These are phyloP conservation scores for Pleoardoris graminearum DNA, from an alignment of 2,329 filamentous ascomycete genomes.

Conservation along the genomic window DNA sequence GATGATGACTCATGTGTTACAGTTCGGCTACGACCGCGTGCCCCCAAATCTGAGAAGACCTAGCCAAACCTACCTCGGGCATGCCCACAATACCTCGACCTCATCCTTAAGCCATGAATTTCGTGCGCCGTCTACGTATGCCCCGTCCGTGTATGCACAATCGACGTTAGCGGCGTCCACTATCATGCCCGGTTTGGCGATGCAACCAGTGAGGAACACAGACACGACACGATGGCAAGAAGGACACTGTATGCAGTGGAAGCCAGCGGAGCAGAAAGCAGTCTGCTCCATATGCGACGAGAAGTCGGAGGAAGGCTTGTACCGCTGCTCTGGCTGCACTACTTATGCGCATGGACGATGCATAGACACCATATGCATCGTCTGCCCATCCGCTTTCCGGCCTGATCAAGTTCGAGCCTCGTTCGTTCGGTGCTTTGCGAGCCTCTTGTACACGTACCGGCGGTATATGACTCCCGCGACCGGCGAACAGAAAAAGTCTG, in stretches of 20 bases:
- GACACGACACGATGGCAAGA: constrained; percentile 83
- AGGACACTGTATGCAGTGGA: constrained; percentile 77
- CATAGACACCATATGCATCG: constrained; percentile 62
- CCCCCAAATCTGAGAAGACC: constrained; percentile 65
- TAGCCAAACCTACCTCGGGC: constrained; percentile 69
- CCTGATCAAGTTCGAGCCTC: constrained; percentile 68
- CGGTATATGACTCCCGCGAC: constrained; percentile 63
- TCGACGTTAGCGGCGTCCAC: constrained; percentile 85
- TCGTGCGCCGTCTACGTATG: constrained; percentile 62
- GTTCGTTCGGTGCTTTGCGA: constrained; percentile 70
- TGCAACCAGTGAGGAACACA: constrained; percentile 77
- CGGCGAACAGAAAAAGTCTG: constrained; percentile 64
- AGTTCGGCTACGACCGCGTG: constrained; percentile 76
- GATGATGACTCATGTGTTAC: constrained; percentile 20
- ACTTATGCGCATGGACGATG: constrained; percentile 62
- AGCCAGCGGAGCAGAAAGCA: constrained; percentile 60
- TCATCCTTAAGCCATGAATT: constrained; percentile 60
- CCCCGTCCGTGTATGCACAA: constrained; percentile 80
- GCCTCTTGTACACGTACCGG: constrained; percentile 70
- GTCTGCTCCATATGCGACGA: constrained; percentile 78
- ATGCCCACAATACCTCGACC: constrained; percentile 67
- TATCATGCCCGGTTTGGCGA: constrained; percentile 81
- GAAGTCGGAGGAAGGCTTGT: constrained; percentile 72
- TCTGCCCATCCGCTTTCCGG: constrained; percentile 68
- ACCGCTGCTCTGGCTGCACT: constrained; percentile 68